A percentile compares a stretch with the other conserved stretches of the same genome.
These are phyloP conservation scores for Solanum chilense DNA, from an alignment of 257 asterid genomes.

Conservation along the genomic window DNA sequence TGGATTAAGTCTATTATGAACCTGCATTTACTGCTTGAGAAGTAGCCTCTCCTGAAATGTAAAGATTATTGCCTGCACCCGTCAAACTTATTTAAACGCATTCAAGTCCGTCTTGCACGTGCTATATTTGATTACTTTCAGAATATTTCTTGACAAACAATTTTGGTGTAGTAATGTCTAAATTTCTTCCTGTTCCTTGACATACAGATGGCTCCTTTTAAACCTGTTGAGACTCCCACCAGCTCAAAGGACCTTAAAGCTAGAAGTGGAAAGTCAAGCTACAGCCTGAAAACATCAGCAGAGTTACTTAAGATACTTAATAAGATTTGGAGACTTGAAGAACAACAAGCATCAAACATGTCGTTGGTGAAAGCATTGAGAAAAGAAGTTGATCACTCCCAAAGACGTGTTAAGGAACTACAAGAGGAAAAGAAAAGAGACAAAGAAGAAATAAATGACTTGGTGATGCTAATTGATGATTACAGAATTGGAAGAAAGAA, in stretches of 20 bases:
- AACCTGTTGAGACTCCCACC: slow-evolving; percentile 21
- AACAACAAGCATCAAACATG: slow-evolving; percentile 51
- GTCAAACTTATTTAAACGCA: not conserved
- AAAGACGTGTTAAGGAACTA: slow-evolving; percentile 29
- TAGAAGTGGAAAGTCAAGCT: slow-evolving; percentile 40
- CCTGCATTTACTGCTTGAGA: not conserved
- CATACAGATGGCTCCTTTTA: slow-evolving; percentile 45
- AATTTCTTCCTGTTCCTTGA: not conserved
- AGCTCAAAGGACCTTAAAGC: slow-evolving; percentile 30
- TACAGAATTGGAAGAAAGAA: slow-evolving; percentile 25
- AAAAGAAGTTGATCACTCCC: slow-evolving; percentile 50
- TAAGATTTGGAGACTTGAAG: slow-evolving; percentile 90
- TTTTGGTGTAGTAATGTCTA: not conserved
- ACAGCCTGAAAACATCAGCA: slow-evolving; percentile 55
- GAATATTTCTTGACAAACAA: not conserved
- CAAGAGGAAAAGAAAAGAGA: slow-evolving; percentile 47
- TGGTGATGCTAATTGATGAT: slow-evolving; percentile 31
- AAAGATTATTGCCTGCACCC: not conserved
- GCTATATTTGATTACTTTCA: not conserved
- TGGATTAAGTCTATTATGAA: not conserved
- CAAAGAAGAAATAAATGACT: slow-evolving; percentile 24
- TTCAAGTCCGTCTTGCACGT: not conserved
- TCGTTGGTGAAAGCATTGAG: slow-evolving; percentile 47
- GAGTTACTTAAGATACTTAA: slow-evolving; percentile 78
- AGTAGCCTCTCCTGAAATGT: not conserved